Base-by-base conservation (phyloP, 2,329 filamentous ascomycete species). In the Pseudocercospora macadamiae region DNA sequence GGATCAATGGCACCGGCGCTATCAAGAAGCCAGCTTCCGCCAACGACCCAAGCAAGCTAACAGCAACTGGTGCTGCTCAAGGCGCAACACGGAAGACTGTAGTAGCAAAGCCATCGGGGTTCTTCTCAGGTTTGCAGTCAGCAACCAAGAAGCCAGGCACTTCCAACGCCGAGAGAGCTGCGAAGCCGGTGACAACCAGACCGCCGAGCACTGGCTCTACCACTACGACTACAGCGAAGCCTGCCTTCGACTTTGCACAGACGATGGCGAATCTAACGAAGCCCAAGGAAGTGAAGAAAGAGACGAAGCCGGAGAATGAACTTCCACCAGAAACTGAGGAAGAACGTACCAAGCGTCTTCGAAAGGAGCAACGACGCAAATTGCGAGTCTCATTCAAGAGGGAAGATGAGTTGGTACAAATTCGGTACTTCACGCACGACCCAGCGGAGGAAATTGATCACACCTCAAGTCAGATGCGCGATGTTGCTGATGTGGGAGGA, bases 361-460 rank as follows among this genome's bases (percentile, higher is more conserved):
- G 89, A 32, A 92, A 91, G 68, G 89, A 92, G 70, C 82, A 85
- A 59, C 83, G 89, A 49, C 83, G 88, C 32, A 85, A 88, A 63
- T 77, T 92, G 19, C 83, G 86, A 10, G 90, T 93, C 4, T 82
- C 77, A 5, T 93, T 89, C 81, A 89, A 87, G 69, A 81, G 85
- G 0, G 89, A 88, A 51, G 77, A 82, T 16, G 83, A 86, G 26
- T 80, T 93, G 26, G 86, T 86, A 1, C 79, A 89, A 65, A 78
- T 91, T 55, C 83, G 84, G 63, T 77, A 87, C 51, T 92, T 93
- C 75, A 85, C 86, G 55, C 89, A 90, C 67, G 87, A 91, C 61
- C 86, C 85, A 1, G 82, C 83, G 1, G 89, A 92, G 70, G 88
- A 91, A 65, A 81, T 86, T 57, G 87, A 86, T 54, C 82, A 89